Conservation (phyloP, 257 asterid species). For the Eucommia ulmoides region DNA sequence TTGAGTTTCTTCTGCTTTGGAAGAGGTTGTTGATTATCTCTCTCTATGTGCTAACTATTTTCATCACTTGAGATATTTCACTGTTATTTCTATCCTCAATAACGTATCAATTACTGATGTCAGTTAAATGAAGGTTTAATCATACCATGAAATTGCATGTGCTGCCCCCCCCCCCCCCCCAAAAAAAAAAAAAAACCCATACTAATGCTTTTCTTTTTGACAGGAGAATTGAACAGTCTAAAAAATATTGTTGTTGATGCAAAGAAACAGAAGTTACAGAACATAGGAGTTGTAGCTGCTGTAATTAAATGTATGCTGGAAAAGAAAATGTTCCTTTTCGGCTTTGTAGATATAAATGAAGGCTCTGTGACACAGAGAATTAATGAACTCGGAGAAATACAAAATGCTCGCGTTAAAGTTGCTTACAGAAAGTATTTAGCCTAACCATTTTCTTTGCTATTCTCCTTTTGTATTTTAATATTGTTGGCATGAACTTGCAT, state of each 20-base stretch:
- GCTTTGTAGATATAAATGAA: slow-evolving; percentile 52
- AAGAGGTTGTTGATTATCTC: too few species aligned
- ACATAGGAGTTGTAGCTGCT: slow-evolving; percentile 35
- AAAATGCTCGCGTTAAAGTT: slow-evolving; percentile 48
- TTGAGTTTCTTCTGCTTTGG: too few species aligned
- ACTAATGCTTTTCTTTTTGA: slow-evolving; percentile 7
- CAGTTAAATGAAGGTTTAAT: too few species aligned
- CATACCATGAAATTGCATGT: too few species aligned
- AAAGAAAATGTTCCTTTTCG: slow-evolving; percentile 63
- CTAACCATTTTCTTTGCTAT: slow-evolving; percentile 3
- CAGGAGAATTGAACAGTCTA: slow-evolving; percentile 60
- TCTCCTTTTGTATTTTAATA: background rate
- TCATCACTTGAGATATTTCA: too few species aligned
- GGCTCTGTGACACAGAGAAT: slow-evolving; percentile 56
- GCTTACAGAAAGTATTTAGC: slow-evolving; percentile 52
- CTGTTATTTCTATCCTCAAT: too few species aligned
- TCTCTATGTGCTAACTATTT: too few species aligned
- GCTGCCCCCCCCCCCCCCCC: too few species aligned
- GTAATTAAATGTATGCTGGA: slow-evolving; percentile 60
- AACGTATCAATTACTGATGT: too few species aligned
- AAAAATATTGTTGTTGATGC: slow-evolving; percentile 38
- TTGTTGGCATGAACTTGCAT: background rate
- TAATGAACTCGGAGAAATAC: slow-evolving; percentile 48
- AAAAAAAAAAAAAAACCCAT: too few species aligned
- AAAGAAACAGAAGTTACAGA: slow-evolving; percentile 35